A percentile compares a stretch with the other conserved stretches of the same genome.
Evolutionary conservation across 768 basidiomycete genomes (phyloP).

Genomic region (Hygrophorus russula): DNA sequence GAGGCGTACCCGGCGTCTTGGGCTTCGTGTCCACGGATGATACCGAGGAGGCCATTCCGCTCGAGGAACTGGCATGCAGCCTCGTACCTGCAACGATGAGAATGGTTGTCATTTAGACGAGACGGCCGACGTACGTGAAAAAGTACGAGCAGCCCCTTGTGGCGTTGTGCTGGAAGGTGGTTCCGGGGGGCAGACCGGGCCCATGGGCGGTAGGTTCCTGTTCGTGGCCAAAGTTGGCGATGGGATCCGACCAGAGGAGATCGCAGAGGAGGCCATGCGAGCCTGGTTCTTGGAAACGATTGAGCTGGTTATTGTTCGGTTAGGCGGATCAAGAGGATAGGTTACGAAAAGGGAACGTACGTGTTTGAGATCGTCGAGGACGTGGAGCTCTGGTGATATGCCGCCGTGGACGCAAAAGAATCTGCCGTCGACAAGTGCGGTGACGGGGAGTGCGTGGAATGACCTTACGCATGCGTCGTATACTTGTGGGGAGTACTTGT

Average conservation of each 20-base stretch:
- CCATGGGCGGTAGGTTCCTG: constrained; percentile 38
- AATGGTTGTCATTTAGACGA: not conserved
- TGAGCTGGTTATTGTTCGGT: constrained; percentile 39
- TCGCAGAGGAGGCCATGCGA: constrained; percentile 89
- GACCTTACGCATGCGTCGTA: constrained; percentile 91
- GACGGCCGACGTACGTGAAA: constrained; percentile 59
- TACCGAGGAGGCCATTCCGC: constrained; percentile 80
- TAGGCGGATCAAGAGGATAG: not conserved
- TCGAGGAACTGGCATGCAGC: constrained; percentile 93
- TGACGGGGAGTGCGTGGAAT: constrained; percentile 83
- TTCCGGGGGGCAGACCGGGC: constrained; percentile 43
- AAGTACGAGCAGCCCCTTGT: constrained; percentile 88
- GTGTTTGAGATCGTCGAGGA: constrained; percentile 59
- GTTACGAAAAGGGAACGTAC: constrained; percentile 30
- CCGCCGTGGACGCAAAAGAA: constrained; percentile 99
- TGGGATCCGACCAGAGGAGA: constrained; percentile 92
- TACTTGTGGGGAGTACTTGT: constrained; percentile 75
- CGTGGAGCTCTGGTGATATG: constrained; percentile 76
- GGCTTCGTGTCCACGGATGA: constrained; percentile 94
- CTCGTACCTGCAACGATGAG: constrained; percentile 37
- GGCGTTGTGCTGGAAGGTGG: constrained; percentile 67
- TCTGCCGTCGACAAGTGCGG: constrained; percentile 86
- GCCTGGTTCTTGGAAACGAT: constrained; percentile 91
- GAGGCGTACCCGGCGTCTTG: constrained; percentile 80
- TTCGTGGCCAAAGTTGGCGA: constrained; percentile 82